Conservation (phyloP, 1,139 yeast genomes). For the Blastobotrys petasosporus region DNA sequence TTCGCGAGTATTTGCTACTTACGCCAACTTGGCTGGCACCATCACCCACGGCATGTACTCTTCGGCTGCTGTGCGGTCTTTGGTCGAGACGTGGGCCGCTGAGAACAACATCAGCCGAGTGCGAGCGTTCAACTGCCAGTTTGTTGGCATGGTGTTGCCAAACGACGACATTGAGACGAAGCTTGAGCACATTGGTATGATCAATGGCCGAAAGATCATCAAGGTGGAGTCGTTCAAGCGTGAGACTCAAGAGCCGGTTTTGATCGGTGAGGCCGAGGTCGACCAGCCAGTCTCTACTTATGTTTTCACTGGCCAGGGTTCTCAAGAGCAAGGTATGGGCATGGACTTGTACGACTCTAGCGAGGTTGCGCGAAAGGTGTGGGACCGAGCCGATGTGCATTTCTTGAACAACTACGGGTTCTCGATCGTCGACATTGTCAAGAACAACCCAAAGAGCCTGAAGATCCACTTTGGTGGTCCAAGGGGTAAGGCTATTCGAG, state of each 20-base stretch:
- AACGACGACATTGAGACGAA: slow-evolving; percentile 83
- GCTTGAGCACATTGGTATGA: slow-evolving; percentile 96
- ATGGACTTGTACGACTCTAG: slow-evolving; percentile 94
- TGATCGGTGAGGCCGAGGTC: slow-evolving; percentile 94
- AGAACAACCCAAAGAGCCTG: slow-evolving; percentile 90
- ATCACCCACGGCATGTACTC: slow-evolving; percentile 99
- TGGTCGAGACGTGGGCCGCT: slow-evolving; percentile 98
- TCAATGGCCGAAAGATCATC: slow-evolving; percentile 95
- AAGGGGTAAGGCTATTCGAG: slow-evolving; percentile 90
- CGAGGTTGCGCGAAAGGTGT: slow-evolving; percentile 86
- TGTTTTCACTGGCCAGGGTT: slow-evolving; percentile 99
- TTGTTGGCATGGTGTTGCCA: slow-evolving; percentile 96
- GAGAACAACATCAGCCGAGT: slow-evolving; percentile 94
- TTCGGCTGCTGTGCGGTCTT: slow-evolving; percentile 87
- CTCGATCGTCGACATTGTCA: slow-evolving; percentile 92
- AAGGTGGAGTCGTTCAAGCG: slow-evolving; percentile 84
- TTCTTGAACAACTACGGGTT: slow-evolving; percentile 92
- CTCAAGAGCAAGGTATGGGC: slow-evolving; percentile 99
- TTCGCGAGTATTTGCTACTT: slow-evolving; percentile 86
- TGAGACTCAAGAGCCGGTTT: slow-evolving; percentile 63
- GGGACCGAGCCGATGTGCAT: slow-evolving; percentile 97
- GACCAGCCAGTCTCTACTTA: slow-evolving; percentile 96
- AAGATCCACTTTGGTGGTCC: slow-evolving; percentile 98
- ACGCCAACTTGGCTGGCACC: slow-evolving; percentile 93
- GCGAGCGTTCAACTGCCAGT: slow-evolving; percentile 84